Evolutionary conservation across 23 red algal genomes (phyloP), one percentile per base, ranked within the genome.

Genomic region (Agarophyton chilense): DNA sequence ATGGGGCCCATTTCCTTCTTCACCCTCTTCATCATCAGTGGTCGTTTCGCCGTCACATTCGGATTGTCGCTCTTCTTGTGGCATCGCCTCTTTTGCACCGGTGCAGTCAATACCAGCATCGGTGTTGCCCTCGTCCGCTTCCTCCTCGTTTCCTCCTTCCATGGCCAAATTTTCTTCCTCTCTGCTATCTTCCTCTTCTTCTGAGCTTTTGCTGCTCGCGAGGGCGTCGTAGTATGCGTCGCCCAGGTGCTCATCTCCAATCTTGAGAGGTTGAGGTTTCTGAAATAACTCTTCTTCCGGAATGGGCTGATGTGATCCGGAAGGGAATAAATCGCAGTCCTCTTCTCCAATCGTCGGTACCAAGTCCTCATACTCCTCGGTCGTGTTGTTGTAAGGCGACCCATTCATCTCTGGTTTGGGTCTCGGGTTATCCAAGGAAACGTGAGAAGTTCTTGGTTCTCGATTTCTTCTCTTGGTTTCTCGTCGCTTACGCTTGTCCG

Each of bases 231-330:
- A 65, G 60, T 65, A 35, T 65, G 60, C 60, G 11, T 65, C 60
- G 31, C 60, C 60, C 60, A 29, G 60, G 60, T 65, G 60, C 31
- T 65, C 60, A 65, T 65, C 60, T 11, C 60, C 60, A 65, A 65
- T 26, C 26, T 2, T 35, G 4, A 65, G 60, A 65, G 60, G 60
- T 18, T 65, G 60, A 38, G 60, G 4, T 14, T 35, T 31, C 60
- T 65, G 60, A 14, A 36, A 14, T 31, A 65, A 12, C 60, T 65
- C 60, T 31, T 65, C 60, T 12, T 65, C 60, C 8, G 60, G 10
- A 33, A 65, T 65, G 10, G 60, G 60, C 35, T 65, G 60, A 29
- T 65, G 31, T 2, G 60, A 8, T 18, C 60, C 22, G 32, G 60
- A 1, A 65, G 29, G 60, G 2, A 65, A 65, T 12, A 29, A 65